Conservation (phyloP, 345 rosid genomes). For the Gynandropsis gynandra region DNA sequence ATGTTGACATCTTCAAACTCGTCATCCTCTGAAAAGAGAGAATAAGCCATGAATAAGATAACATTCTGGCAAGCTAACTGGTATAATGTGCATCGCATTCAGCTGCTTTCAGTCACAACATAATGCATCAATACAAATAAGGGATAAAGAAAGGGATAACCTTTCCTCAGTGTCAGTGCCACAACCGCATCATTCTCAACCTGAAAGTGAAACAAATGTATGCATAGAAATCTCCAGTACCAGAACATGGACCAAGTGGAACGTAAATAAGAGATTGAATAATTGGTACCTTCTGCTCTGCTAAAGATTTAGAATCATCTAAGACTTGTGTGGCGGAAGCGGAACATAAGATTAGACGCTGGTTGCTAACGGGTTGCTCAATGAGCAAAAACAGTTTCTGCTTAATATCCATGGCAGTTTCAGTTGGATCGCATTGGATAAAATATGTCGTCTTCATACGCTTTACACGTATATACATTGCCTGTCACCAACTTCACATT, state of each 20-base stretch:
- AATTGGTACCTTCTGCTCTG: constrained; percentile 61
- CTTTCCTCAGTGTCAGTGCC: constrained; percentile 85
- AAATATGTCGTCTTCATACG: constrained; percentile 78
- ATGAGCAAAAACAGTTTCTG: constrained; percentile 57
- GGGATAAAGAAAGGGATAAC: constrained; percentile 24
- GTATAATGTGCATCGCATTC: constrained; percentile 14
- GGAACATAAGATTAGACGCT: constrained; percentile 54
- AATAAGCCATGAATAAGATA: neutral
- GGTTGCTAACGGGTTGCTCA: constrained; percentile 62
- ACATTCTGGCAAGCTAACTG: neutral
- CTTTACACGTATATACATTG: constrained; percentile 91
- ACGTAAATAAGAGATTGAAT: too few species aligned
- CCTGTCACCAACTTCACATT: constrained; percentile 35
- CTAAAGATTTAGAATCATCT: constrained; percentile 73
- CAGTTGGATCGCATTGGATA: constrained; percentile 82
- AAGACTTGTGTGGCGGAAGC: constrained; percentile 51
- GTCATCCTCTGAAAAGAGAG: constrained; percentile 44
- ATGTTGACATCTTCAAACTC: constrained; percentile 72
- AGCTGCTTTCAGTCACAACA: constrained; percentile 13
- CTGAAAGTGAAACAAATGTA: constrained; percentile 32
- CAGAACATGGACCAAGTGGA: too few species aligned
- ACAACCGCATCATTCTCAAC: constrained; percentile 94
- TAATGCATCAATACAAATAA: neutral
- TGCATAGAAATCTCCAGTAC: neutral
- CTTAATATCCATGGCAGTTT: constrained; percentile 62